These are phyloP conservation scores for Amanita muscaria DNA, from an alignment of 768 basidiomycete genomes.

Conservation along the genomic window DNA sequence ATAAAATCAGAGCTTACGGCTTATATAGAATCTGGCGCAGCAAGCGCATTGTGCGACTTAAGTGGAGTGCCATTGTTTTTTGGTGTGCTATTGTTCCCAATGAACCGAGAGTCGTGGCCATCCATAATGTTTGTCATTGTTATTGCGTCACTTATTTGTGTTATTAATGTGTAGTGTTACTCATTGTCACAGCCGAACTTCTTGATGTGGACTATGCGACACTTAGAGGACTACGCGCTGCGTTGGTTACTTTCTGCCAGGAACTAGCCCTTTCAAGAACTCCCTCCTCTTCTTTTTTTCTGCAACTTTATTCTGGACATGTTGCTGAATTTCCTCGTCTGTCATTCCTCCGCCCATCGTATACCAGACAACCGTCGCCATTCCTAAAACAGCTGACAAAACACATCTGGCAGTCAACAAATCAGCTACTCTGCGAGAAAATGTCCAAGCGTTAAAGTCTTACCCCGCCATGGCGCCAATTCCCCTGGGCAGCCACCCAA, in stretches of 20 bases:
- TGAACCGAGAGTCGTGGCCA: background rate
- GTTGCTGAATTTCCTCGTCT: constrained; percentile 76
- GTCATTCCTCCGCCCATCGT: constrained; percentile 61
- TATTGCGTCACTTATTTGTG: no score
- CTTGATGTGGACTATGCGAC: background rate
- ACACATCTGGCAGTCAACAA: constrained; percentile 50
- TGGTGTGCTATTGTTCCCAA: background rate
- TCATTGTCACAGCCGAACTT: background rate
- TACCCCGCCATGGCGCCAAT: constrained; percentile 72
- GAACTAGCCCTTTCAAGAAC: constrained; percentile 26
- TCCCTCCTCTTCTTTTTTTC: constrained; percentile 45
- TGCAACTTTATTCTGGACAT: constrained; percentile 47
- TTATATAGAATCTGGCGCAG: constrained; percentile 1
- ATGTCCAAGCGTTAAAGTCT: constrained; percentile 12
- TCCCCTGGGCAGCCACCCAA: constrained; percentile 67
- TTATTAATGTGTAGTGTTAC: no score
- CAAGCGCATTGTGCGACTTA: background rate
- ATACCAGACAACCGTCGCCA: constrained; percentile 83
- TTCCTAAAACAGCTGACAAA: constrained; percentile 74
- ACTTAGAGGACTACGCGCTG: no score
- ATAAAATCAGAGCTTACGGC: background rate
- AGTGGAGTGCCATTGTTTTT: background rate
- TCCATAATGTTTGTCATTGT: no score
- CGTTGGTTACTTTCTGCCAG: background rate
- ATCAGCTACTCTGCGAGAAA: background rate